Base-by-base conservation (phyloP, 1,284 basidiomycete species). In the Malassezia caprae region DNA sequence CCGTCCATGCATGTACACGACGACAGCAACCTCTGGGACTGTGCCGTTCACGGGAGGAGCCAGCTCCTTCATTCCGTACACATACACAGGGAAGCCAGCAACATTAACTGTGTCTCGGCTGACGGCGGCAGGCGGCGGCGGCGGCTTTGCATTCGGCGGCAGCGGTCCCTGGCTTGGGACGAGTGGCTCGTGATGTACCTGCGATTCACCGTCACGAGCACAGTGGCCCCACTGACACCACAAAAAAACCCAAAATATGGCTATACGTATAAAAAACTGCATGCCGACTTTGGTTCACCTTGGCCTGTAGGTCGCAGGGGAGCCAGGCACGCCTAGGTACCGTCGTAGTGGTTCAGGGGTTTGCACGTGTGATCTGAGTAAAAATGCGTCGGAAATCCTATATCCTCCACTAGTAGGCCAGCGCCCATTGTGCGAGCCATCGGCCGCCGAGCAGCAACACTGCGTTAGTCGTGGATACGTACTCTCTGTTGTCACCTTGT, bases 61-160 rank as follows among this genome's bases (percentile, higher is more conserved):
- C 24, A 73, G 53, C 37, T 68, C 63, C n/a, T 58, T 40, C 6
- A 72, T 46, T 1, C 70, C 70, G 44, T 68, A 73, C 1, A 73
- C 63, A 37, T 64, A 64, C 45, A 69, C 56, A 0, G 66, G 67
- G 7, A 73, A 61, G 3, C 70, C 69, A 3, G 59, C 64, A 1
- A 73, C 26, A 46, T 67, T 56, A 17, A 72, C 27, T 3, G 31
- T 24, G 2, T 48, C 32, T 15, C 61, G 61, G 30, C 12, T 19
- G 15, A 53, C 44, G 15, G 13, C 7, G 17, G 13, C 34, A 2
- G 30, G 43, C 24, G 41, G 43, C 17, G 43, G 32, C 12, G 39
- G 30, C 26, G 44, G 43, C 21, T 28, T 39, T 11, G 21, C 17
- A 13, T 13, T 19, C 3, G 37, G 37, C 12, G 37, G 37, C 19